Evolutionary conservation across 345 rosid species (phyloP), one percentile per base, ranked within the genome.

Genomic region (Populus pruinosa): DNA sequence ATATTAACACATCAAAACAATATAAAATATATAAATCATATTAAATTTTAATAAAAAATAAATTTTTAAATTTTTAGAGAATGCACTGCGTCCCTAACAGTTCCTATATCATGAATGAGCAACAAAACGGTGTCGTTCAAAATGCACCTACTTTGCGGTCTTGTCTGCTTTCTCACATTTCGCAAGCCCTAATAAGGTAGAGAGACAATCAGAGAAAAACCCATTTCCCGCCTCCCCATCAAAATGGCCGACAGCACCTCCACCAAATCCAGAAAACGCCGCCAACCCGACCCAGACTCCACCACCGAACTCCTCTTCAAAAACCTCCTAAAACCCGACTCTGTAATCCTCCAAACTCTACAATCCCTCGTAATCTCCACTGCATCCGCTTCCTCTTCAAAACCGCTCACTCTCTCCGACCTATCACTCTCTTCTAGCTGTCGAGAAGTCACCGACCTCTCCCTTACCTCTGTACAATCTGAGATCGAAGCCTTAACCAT

Each of bases 371-470:
- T 80, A 7, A 35, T 84, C 20, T 49, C 89, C 53, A 31, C 89
- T 29, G n/a, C 80, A 56, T 27, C 86, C 77, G 21, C 91, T 59
- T 67, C 89, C 13, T 82, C 90, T 49, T 81, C 91, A 62, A 92
- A 93, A 76, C 87, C 97, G 76, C 86, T 84, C 64, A 88, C 94
- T 77, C 88, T 93, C 72, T 86, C 94, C 61, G 98, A 96, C 86
- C 98, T 96, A 39, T 73, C 90, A 69, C 94, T 96, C 81, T 80
- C 96, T 56, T 9, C 85, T 69, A 25, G 87, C 12, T 96, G 97
- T 83, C 94, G 97, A 56, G 98, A 96, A 80, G 99, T 96, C 11
- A 49, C 91, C 59, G 99, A 96, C 76, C 96, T 92, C 59, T 87
- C 97, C 47, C 94, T 92, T 70, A 82, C 90, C 86, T 88, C 96